phyloP scores from a whole-genome alignment of 306 rosid genomes.

The Cucurbita moschata region DNA sequence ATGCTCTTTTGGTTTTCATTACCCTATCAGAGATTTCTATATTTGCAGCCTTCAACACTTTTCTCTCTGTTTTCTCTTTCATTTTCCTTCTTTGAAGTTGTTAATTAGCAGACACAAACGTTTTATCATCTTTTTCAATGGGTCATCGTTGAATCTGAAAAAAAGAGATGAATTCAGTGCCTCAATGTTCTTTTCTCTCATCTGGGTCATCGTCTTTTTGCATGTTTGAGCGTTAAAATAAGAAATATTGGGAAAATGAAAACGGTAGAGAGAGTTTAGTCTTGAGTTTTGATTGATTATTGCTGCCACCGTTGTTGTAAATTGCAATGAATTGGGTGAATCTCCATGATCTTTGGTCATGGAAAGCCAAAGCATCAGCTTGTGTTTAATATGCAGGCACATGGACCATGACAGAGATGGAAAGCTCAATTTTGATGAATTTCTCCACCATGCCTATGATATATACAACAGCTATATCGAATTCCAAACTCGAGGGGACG shows the following conservation, averaged over 20 bases:
- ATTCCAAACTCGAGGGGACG: conserved; percentile 28
- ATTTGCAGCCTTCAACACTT: too few species aligned
- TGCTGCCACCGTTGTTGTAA: too few species aligned
- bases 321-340: too few species aligned
- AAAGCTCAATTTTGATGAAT: conserved; percentile 43
- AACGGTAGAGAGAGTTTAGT: too few species aligned
- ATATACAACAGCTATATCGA: conserved; percentile 37
- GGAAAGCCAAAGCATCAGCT: background rate
- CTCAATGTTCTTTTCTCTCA: background rate
- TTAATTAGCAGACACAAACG: background rate
- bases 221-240: background rate
- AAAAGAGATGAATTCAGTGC: too few species aligned
- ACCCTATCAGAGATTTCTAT: too few species aligned
- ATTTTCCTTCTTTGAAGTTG: background rate
- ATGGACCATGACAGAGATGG: conserved; percentile 45
- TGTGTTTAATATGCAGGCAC: conserved; percentile 18
- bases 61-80: background rate
- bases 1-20: background rate
- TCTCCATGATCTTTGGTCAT: background rate
- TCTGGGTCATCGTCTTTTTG: background rate
- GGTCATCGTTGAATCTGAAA: background rate
- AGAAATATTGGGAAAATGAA: background rate
- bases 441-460: conserved; percentile 21
- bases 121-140: background rate
- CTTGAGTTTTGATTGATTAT: too few species aligned